Percentiles rank a stretch among this genome's conserved stretches.
Conservation (phyloP, 306 rosid genomes). For the Corylus heterophylla region DNA sequence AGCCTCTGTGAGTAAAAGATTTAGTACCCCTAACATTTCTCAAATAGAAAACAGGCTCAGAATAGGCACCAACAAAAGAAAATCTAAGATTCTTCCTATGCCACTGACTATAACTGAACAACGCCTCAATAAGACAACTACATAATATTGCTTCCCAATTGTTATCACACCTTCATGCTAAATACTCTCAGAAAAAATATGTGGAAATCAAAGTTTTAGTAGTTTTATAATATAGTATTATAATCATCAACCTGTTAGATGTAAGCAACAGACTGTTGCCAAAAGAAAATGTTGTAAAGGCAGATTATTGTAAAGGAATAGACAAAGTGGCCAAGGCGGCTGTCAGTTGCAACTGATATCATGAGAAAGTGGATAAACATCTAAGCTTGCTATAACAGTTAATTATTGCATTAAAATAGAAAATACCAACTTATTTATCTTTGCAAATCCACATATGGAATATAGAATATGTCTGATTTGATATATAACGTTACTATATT, state of each 20-base stretch:
- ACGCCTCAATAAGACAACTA: not conserved
- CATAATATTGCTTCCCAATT: not conserved
- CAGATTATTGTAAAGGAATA: not conserved
- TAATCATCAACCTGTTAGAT: not conserved
- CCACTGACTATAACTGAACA: too few species aligned
- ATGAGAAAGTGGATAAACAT: not conserved
- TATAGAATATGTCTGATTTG: not conserved
- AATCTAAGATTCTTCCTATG: not conserved
- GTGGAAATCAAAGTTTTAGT: not conserved
- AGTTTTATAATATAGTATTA: not conserved
- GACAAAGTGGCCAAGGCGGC: constrained; percentile 1
- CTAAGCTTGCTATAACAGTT: not conserved
- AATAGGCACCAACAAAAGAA: not conserved
- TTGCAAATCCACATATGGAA: not conserved
- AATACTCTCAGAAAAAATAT: not conserved
- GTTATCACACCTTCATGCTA: too few species aligned
- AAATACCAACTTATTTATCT: not conserved
- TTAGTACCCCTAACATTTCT: too few species aligned
- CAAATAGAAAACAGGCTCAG: not conserved
- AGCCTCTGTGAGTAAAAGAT: too few species aligned
- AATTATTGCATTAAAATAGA: not conserved
- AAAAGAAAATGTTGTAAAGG: not conserved
- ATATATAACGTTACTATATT: constrained; percentile 10
- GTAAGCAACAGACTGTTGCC: not conserved
- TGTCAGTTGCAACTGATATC: not conserved